These are phyloP conservation scores for Prunus dulcis DNA, from an alignment of 306 rosid species.

Conservation along the genomic window DNA sequence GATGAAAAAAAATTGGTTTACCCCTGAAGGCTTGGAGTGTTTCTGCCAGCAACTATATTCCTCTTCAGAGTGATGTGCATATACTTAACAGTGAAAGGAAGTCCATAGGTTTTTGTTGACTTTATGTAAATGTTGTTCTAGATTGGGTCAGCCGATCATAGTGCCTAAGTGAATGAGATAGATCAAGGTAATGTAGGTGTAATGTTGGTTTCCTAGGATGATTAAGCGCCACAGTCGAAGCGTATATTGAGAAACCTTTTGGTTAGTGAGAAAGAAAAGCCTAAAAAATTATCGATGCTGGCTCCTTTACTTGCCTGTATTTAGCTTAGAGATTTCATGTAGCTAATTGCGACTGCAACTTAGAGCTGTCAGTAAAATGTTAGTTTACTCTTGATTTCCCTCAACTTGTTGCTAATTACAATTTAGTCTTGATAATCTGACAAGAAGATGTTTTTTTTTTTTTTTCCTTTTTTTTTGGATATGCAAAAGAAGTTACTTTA, in stretches of 20 bases:
- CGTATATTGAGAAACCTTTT: too few species aligned
- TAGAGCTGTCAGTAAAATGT: not conserved
- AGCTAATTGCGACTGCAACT: not conserved
- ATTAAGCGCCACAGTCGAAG: not conserved
- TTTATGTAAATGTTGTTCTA: not conserved
- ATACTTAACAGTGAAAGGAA: not conserved
- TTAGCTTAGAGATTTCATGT: not conserved
- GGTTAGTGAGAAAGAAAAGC: not conserved
- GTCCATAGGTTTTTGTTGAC: not conserved
- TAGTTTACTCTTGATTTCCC: not conserved
- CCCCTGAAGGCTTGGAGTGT: slow-evolving; percentile 34
- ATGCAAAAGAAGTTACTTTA: not conserved
- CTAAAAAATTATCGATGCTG: not conserved
- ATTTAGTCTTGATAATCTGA: not conserved
- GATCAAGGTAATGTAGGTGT: not conserved
- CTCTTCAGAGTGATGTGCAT: slow-evolving; percentile 15
- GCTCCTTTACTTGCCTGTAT: not conserved
- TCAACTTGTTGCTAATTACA: not conserved
- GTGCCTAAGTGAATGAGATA: not conserved
- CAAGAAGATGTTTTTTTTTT: not conserved
- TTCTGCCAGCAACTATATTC: slow-evolving; percentile 38
- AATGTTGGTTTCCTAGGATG: not conserved
- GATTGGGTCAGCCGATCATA: slow-evolving; percentile 2
- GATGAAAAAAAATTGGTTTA: slow-evolving; percentile 75
- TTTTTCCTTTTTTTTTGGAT: not conserved